A percentile compares a stretch with the other conserved stretches of the same genome.
These are phyloP conservation scores for Aspergillus aculeatus DNA, from an alignment of 2,329 filamentous ascomycete genomes.

Conservation along the genomic window DNA sequence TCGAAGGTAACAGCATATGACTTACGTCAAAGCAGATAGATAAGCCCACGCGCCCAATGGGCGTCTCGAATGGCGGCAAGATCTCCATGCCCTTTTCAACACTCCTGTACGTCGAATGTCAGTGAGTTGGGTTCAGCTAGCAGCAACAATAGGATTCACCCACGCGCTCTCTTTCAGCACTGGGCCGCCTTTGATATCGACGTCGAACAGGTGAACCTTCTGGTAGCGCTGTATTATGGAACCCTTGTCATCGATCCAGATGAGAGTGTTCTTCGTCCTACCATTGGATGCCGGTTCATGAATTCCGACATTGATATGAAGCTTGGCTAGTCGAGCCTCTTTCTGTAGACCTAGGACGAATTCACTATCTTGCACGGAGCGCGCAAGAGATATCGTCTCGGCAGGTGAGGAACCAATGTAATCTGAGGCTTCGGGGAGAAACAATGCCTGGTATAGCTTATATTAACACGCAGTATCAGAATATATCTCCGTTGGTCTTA, in stretches of 20 bases:
- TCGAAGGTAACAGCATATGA: conserved; percentile 5
- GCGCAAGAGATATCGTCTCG: conserved; percentile 70
- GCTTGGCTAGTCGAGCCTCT: conserved; percentile 60
- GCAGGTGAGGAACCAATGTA: conserved; percentile 72
- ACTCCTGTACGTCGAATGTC: conserved; percentile 39
- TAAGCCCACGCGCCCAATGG: conserved; percentile 72
- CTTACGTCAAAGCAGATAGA: conserved; percentile 82
- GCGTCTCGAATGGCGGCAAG: conserved; percentile 67
- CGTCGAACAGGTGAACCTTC: conserved; percentile 89
- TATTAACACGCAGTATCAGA: background rate
- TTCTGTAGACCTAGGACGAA: conserved; percentile 75
- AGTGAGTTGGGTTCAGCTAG: background rate
- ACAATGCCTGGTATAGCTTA: conserved; percentile 60
- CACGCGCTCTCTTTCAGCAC: conserved; percentile 61
- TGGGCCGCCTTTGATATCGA: conserved; percentile 58
- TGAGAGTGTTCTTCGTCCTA: conserved; percentile 61
- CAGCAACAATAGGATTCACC: conserved; percentile 11
- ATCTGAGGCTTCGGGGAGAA: conserved; percentile 88
- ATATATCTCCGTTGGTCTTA: conserved; percentile 33
- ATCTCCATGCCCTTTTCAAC: conserved; percentile 68
- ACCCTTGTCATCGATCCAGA: conserved; percentile 65
- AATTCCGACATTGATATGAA: conserved; percentile 83
- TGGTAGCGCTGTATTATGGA: conserved; percentile 68
- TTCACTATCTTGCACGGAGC: conserved; percentile 61
- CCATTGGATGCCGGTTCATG: conserved; percentile 65